A percentile compares a stretch with the other conserved stretches of the same genome.
These are phyloP conservation scores for Theobroma grandiflorum DNA, from an alignment of 441 rosid species.

Conservation along the genomic window DNA sequence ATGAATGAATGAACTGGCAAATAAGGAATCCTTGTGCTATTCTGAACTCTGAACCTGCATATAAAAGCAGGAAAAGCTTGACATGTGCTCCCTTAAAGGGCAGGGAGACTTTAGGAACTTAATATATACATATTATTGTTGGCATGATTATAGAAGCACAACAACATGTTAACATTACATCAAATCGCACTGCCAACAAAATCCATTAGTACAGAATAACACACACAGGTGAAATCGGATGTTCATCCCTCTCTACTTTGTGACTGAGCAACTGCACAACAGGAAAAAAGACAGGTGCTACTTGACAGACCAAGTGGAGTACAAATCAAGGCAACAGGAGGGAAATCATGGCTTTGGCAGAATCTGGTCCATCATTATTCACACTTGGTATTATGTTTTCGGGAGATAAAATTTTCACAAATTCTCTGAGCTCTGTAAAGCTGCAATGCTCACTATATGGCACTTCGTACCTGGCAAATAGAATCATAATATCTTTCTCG, in stretches of 20 bases:
- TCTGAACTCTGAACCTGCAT: too few species aligned
- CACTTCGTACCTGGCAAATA: conserved; percentile 78
- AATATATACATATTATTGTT: too few species aligned
- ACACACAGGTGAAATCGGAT: background rate
- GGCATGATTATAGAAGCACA: too few species aligned
- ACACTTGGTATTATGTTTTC: conserved; percentile 86
- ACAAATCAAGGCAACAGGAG: conserved; percentile 52
- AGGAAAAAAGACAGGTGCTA: background rate
- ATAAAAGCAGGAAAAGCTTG: too few species aligned
- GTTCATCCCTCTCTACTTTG: background rate
- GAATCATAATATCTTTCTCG: background rate
- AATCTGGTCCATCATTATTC: conserved; percentile 79
- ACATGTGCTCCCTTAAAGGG: too few species aligned
- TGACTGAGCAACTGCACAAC: background rate
- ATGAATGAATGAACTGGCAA: too few species aligned
- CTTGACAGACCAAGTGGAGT: conserved; percentile 1
- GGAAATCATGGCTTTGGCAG: conserved; percentile 82
- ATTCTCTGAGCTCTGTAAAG: conserved; percentile 83
- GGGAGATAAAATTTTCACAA: conserved; percentile 78
- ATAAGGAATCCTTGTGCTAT: too few species aligned
- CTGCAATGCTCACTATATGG: conserved; percentile 97
- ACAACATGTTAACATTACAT: background rate
- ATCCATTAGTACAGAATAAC: background rate
- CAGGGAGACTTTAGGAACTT: too few species aligned
- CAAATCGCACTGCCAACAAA: background rate